Evolutionary conservation across 768 basidiomycete species (phyloP).

Genomic region (Boletus tomentosulus): DNA sequence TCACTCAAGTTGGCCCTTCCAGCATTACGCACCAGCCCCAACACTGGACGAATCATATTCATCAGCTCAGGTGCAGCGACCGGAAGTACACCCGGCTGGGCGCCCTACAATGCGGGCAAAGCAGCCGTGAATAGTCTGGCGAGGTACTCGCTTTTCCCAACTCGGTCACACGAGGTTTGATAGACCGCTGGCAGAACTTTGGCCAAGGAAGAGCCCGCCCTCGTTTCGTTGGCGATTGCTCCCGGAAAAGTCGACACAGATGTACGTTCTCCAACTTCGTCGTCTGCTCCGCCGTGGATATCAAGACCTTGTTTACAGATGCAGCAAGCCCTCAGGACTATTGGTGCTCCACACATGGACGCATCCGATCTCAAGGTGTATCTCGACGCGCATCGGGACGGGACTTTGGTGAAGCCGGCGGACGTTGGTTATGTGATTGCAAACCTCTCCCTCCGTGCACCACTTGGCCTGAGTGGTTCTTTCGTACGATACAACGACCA

Average conservation of each 20-base stretch:
- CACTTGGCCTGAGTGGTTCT: constrained; percentile 60
- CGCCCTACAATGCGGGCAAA: constrained; percentile 77
- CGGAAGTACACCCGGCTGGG: constrained; percentile 68
- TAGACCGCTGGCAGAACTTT: constrained; percentile 54
- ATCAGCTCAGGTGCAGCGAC: constrained; percentile 84
- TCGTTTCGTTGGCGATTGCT: constrained; percentile 72
- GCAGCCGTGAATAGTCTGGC: constrained; percentile 87
- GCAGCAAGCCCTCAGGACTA: constrained; percentile 55
- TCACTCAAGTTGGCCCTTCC: constrained; percentile 67
- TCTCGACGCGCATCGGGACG: constrained; percentile 51
- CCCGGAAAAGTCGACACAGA: constrained; percentile 87
- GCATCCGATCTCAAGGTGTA: constrained; percentile 55
- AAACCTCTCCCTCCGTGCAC: constrained; percentile 61
- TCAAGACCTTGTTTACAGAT: constrained; percentile 45
- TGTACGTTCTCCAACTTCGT: constrained; percentile 39
- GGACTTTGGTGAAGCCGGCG: constrained; percentile 72
- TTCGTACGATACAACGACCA: constrained; percentile 82
- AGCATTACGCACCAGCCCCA: constrained; percentile 54
- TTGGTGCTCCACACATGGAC: constrained; percentile 52
- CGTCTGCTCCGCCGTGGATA: background rate
- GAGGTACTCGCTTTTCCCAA: constrained; percentile 42
- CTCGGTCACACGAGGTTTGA: constrained; percentile 3
- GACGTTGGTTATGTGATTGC: constrained; percentile 79
- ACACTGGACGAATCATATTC: constrained; percentile 68
- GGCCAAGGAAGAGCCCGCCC: constrained; percentile 74